Conservation (phyloP, 139 green algal species). For the Chlamydomonas incerta region DNA sequence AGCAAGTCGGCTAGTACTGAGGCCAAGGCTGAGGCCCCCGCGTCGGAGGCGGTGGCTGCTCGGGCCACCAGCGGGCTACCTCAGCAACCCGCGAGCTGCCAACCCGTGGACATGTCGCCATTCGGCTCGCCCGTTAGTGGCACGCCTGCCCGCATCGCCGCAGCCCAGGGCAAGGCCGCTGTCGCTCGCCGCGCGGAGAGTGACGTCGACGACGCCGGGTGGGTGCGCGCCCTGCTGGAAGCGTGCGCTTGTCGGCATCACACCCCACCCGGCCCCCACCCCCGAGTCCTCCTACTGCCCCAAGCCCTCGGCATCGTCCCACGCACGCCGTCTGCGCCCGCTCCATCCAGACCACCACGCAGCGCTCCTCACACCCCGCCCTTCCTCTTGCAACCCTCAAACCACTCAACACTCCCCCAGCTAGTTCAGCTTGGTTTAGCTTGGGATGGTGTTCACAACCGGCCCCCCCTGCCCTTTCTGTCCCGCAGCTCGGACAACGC, state of each 20-base stretch:
- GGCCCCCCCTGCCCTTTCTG: neutral
- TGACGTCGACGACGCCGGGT: neutral
- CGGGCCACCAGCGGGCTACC: neutral
- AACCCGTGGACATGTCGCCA: conserved; percentile 8
- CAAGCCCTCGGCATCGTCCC: too few relatives aligned
- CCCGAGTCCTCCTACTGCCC: too few relatives aligned
- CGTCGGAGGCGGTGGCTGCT: neutral
- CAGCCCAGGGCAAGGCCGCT: neutral
- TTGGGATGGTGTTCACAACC: too few relatives aligned
- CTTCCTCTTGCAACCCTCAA: neutral
- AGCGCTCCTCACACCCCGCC: too few relatives aligned
- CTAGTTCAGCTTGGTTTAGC: neutral
- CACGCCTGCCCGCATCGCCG: neutral
- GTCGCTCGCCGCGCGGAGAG: neutral
- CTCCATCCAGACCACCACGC: neutral
- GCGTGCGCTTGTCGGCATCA: too few relatives aligned
- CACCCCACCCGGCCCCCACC: too few relatives aligned
- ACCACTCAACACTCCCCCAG: neutral
- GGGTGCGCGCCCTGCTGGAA: too few relatives aligned
- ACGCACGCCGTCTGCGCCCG: neutral
- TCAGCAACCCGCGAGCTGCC: neutral
- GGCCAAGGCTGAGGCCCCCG: neutral
- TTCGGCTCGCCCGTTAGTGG: conserved; percentile 22
- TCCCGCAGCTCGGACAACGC: conserved; percentile 20
- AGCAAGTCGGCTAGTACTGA: neutral